phyloP scores from a whole-genome alignment of 345 rosid species.

The Eucalyptus lansdowneana region DNA sequence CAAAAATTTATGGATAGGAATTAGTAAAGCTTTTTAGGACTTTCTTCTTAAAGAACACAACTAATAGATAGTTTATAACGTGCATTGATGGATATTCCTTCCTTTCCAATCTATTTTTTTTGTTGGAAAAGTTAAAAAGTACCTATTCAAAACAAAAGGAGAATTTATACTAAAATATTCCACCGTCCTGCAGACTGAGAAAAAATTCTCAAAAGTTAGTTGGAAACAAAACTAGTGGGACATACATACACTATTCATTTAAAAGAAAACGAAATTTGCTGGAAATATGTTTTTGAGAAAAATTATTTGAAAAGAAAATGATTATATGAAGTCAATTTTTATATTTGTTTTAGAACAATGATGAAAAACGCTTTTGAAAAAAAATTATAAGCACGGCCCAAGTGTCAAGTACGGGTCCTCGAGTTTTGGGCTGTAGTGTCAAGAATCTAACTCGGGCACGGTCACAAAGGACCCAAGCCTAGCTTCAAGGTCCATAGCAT shows the following conservation, averaged over 20 bases:
- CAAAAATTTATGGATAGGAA: not conserved
- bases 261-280: not conserved
- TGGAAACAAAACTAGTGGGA: not conserved
- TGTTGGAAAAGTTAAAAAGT: not conserved
- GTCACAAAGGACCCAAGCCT: accelerated
- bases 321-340: not conserved
- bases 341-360: not conserved
- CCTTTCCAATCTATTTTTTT: not conserved
- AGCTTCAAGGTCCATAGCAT: not conserved
- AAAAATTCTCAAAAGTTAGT: not conserved
- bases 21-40: not conserved
- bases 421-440: not conserved
- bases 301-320: not conserved
- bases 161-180: not conserved
- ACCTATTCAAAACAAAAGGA: not conserved
- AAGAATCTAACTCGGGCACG: not conserved
- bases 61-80: not conserved
- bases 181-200: not conserved
- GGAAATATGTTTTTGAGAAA: not conserved
- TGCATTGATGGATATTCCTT: not conserved
- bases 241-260: not conserved
- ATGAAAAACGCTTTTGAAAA: not conserved
- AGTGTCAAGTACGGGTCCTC: not conserved
- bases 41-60: not conserved
- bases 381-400: not conserved